phyloP scores from a whole-genome alignment of 805 yeast species.

The Blastobotrys attinorum region DNA sequence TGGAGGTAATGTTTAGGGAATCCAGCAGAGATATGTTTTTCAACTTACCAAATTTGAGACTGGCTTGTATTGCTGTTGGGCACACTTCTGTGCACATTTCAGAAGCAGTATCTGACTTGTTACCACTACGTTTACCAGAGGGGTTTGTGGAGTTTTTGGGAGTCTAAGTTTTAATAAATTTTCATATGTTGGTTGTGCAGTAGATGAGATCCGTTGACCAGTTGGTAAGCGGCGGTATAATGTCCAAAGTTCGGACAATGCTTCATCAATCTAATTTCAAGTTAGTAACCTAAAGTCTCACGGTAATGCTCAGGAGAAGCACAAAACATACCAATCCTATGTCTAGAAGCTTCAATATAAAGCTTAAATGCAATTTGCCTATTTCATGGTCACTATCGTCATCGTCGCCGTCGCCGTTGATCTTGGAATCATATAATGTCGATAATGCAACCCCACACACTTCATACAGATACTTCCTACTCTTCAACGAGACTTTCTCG shows the following conservation, averaged over 20 bases:
- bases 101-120: constrained; percentile 5
- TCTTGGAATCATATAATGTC: constrained; percentile 1
- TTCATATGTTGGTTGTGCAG: not conserved
- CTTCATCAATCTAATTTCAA: constrained; percentile 4
- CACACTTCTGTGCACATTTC: constrained; percentile 7
- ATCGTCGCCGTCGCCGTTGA: too few relatives aligned
- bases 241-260: constrained; percentile 2
- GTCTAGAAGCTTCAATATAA: constrained; percentile 8
- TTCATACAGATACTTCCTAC: constrained; percentile 3
- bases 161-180: not conserved
- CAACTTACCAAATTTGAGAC: constrained; percentile 4
- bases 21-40: too few relatives aligned
- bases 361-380: constrained; percentile 3
- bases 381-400: constrained; percentile 1
- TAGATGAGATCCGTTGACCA: not conserved
- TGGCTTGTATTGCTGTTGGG: constrained; percentile 5
- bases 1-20: too few relatives aligned
- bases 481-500: not conserved
- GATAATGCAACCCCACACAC: constrained; percentile 1
- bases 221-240: constrained; percentile 1
- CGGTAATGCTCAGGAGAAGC: too few relatives aligned
- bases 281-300: not conserved
- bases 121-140: constrained; percentile 4
- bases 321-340: constrained; percentile 7
- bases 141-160: not conserved